These are phyloP conservation scores for Zoysia matrella DNA, from an alignment of 202 grass and related monocot genomes.

Conservation along the genomic window DNA sequence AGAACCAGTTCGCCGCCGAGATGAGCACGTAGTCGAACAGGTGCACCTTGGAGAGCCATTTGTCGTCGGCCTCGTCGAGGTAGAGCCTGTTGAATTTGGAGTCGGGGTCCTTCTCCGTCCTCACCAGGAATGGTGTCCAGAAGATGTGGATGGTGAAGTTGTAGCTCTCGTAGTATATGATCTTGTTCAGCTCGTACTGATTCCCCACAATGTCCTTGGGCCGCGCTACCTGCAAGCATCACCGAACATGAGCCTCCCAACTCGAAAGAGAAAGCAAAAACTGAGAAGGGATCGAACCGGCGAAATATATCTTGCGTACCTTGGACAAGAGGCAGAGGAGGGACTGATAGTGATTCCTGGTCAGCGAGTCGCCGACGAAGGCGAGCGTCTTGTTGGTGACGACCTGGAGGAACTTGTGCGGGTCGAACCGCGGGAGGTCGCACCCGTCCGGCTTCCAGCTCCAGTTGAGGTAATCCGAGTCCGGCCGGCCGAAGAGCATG, in stretches of 20 bases:
- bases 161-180: slow-evolving; percentile 51
- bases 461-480: slow-evolving; percentile 66
- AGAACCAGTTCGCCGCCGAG: slow-evolving; percentile 75
- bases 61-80: slow-evolving; percentile 67
- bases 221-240: slow-evolving; percentile 42
- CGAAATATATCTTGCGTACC: not conserved
- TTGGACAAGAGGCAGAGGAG: no score
- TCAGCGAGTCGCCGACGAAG: no score
- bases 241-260: not conserved
- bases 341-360: no score
- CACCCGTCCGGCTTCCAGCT: slow-evolving; percentile 33
- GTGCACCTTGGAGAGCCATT: slow-evolving; percentile 45
- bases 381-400: no score
- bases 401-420: no score
- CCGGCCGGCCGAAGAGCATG: slow-evolving; percentile 61
- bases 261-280: not conserved
- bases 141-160: slow-evolving; percentile 64
- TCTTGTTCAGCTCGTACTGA: slow-evolving; percentile 35
- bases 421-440: no score
- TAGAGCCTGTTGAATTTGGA: slow-evolving; percentile 50
- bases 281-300: not conserved
- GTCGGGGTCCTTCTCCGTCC: slow-evolving; percentile 34
- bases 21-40: slow-evolving; percentile 66
- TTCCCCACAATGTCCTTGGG: slow-evolving; percentile 47
- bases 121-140: slow-evolving; percentile 75